Evolutionary conservation across 78 protist genomes (phyloP).

Genomic region (Dictyostelium intermedium): DNA sequence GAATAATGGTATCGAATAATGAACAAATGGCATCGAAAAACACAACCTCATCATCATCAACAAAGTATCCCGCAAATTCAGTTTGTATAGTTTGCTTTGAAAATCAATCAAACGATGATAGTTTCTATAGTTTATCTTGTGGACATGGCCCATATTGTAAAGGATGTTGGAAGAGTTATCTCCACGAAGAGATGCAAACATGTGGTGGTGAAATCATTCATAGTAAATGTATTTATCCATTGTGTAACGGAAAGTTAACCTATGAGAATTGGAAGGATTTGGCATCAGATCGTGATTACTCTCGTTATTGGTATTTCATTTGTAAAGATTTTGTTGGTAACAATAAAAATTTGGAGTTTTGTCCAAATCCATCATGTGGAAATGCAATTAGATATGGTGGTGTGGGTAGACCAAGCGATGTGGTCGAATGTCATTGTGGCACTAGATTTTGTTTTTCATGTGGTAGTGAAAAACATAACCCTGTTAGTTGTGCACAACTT

Average conservation of each 20-base stretch:
- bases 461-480: slow-evolving; percentile 79
- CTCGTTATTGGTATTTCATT: slow-evolving; percentile 79
- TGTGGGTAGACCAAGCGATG: slow-evolving; percentile 67
- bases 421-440: slow-evolving; percentile 83
- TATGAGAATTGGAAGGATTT: slow-evolving; percentile 48
- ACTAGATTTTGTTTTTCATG: slow-evolving; percentile 79
- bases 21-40: no score
- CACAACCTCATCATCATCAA: no score
- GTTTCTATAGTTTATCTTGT: slow-evolving; percentile 29
- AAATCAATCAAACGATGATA: background rate
- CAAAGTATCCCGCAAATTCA: background rate
- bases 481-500: slow-evolving; percentile 78
- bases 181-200: slow-evolving; percentile 46
- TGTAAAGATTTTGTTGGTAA: slow-evolving; percentile 63
- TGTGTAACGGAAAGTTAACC: slow-evolving; percentile 48
- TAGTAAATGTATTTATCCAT: slow-evolving; percentile 39
- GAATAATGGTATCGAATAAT: background rate
- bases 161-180: slow-evolving; percentile 56
- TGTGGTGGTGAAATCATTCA: slow-evolving; percentile 37
- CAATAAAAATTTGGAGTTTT: slow-evolving; percentile 64
- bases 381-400: slow-evolving; percentile 50
- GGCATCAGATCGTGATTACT: slow-evolving; percentile 31
- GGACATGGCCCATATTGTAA: slow-evolving; percentile 70
- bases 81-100: slow-evolving; percentile 65
- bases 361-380: slow-evolving; percentile 82